Conservation (phyloP, 2,329 filamentous ascomycete species). For the Pseudogymnoascus sp. region DNA sequence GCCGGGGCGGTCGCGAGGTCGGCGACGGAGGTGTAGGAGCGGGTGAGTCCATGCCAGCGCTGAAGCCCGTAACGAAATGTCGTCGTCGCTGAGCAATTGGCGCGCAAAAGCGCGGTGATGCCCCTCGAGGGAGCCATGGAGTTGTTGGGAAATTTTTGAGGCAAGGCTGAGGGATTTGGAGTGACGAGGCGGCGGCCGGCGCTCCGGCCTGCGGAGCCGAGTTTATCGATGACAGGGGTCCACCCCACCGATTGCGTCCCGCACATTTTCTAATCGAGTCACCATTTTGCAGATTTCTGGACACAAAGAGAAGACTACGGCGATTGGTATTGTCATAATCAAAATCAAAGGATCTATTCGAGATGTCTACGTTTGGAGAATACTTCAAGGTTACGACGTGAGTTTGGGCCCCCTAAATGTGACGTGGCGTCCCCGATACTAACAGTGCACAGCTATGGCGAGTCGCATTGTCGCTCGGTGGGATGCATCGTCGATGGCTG, state of each 20-base stretch:
- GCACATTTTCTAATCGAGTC: conserved; percentile 12
- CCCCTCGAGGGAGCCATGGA: conserved; percentile 27
- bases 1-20: conserved; percentile 30
- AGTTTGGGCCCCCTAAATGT: conserved; percentile 15
- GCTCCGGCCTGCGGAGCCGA: conserved; percentile 5
- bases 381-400: conserved; percentile 75
- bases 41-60: neutral
- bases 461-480: conserved; percentile 87
- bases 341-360: conserved; percentile 10
- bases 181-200: conserved; percentile 1
- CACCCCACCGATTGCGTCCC: conserved; percentile 4
- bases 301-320: conserved; percentile 5
- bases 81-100: conserved; percentile 1
- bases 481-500: conserved; percentile 92
- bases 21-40: neutral
- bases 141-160: conserved; percentile 1
- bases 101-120: conserved; percentile 13
- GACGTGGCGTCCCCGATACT: neutral
- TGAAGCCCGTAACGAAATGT: neutral
- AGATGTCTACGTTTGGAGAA: conserved; percentile 82
- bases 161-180: neutral
- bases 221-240: conserved; percentile 9
- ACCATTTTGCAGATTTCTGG: conserved; percentile 2
- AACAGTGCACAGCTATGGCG: conserved; percentile 51
- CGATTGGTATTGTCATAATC: conserved; percentile 1